Base-by-base conservation (phyloP, 2,329 filamentous ascomycete genomes). In the Lasiodiplodia theobromae region DNA sequence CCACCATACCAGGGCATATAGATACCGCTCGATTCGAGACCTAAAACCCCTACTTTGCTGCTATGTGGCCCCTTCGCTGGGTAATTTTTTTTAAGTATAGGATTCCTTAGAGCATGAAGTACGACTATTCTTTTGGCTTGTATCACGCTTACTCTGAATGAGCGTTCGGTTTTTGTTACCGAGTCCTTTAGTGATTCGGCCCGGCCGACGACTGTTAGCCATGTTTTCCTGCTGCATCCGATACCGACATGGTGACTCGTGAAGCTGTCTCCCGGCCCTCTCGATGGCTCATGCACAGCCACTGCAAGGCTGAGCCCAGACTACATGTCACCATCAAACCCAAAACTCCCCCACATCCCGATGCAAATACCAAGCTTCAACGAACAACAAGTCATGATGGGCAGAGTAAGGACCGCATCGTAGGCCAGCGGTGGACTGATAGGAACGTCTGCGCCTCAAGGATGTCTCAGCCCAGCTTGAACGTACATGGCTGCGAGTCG, bases 321-420 rank as follows among this genome's bases (percentile, higher is more conserved):
- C 51, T 53, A 28, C 51, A 28, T 28, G 28, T 28, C 28, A 28
- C 28, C 28, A 28, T 53, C 51, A 53, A 53, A 21, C 10, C 51
- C 51, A 31, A 53, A 53, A 28, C 21, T 53, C 51, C 51, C 51
- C 51, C 23, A 53, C 51, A 53, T 53, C 11, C 51, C 51, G 51
- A 53, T 53, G n/a, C 16, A 25, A 31, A 25, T 14, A 53, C 10
- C 51, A 51, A 21, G 10, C 16, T 51, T 53, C 10, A 53, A 25
- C 21, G 51, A 25, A 53, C 12, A 25, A 51, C 1, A 12, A 53
- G n/a, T 11, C 51, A 53, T 53, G 51, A 28, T 4, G 21, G 5
- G n/a, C 21, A 28, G 3, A 25, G 8, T 25, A 53, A 12, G 23
- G 14, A 28, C 51, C 51, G 21, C 10, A 53, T 8, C 21, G 51